phyloP scores from a whole-genome alignment of 2,329 filamentous ascomycete genomes.

The Alternaria alternata region DNA sequence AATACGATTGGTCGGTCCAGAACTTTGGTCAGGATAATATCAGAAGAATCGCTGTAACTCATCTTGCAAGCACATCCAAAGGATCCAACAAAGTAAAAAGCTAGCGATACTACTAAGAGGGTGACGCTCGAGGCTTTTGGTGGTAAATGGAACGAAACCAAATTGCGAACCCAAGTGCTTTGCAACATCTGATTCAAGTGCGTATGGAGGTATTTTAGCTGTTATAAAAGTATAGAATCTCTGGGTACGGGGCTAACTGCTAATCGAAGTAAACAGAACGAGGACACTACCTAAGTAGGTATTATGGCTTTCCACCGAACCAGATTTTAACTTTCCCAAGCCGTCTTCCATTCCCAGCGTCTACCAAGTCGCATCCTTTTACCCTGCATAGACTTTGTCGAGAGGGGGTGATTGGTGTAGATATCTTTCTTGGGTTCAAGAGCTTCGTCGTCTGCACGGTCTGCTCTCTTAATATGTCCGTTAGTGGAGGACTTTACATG shows the following conservation, averaged over 20 bases:
- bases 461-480: neutral
- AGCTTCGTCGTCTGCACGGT: neutral
- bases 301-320: neutral
- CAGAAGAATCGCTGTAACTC: neutral
- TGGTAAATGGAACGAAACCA: neutral
- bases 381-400: too few relatives aligned
- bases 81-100: neutral
- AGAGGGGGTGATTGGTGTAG: neutral
- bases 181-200: neutral
- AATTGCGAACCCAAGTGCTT: neutral
- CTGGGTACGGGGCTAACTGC: neutral
- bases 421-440: neutral
- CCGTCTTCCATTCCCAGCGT: neutral
- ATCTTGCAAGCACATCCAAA: neutral
- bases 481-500: neutral
- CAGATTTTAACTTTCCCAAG: neutral
- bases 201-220: neutral
- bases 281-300: neutral
- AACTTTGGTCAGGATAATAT: neutral
- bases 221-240: neutral
- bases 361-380: neutral
- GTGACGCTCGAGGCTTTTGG: neutral
- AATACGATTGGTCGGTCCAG: neutral
- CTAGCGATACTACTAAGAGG: neutral
- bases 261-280: neutral